Evolutionary conservation across 495 filamentous ascomycete species (phyloP).

Genomic region (Gamarada debralockiae): DNA sequence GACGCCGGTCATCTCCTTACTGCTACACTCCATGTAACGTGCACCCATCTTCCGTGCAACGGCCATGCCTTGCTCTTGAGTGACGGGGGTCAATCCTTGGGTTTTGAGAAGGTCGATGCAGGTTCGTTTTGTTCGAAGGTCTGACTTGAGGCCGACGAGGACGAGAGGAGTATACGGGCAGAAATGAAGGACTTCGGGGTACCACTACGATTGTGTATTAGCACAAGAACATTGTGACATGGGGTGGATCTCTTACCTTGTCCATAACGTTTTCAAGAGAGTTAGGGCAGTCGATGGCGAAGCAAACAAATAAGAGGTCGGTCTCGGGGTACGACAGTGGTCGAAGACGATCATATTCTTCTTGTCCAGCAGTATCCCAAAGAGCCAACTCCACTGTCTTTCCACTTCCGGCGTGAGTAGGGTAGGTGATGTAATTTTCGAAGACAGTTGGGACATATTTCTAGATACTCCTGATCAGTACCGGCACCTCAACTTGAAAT

Average conservation of each 20-base stretch:
- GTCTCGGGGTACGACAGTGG: constrained; percentile 97
- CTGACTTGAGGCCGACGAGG: constrained; percentile 93
- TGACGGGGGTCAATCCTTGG: constrained; percentile 93
- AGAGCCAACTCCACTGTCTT: constrained; percentile 94
- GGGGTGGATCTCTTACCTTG: constrained; percentile 60
- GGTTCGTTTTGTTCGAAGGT: constrained; percentile 87
- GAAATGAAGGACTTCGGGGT: constrained; percentile 97
- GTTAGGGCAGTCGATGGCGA: constrained; percentile 97
- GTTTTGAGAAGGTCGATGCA: constrained; percentile 98
- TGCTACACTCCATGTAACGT: constrained; percentile 94
- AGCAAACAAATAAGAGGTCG: constrained; percentile 96
- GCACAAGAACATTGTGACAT: background rate
- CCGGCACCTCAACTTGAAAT: constrained; percentile 13
- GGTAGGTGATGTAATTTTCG: constrained; percentile 99
- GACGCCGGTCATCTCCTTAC: constrained; percentile 93
- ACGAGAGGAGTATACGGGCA: constrained; percentile 95
- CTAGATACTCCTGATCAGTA: constrained; percentile 41
- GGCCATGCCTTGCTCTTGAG: constrained; percentile 77
- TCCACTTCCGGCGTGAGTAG: constrained; percentile 75
- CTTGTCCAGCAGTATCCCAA: constrained; percentile 98
- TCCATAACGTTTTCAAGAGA: constrained; percentile 98
- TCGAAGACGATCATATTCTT: constrained; percentile 95
- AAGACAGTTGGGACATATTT: constrained; percentile 99
- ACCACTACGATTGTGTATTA: constrained; percentile 63
- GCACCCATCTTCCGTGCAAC: constrained; percentile 93